Evolutionary conservation across 306 rosid species (phyloP).

Genomic region (Vigna angularis): DNA sequence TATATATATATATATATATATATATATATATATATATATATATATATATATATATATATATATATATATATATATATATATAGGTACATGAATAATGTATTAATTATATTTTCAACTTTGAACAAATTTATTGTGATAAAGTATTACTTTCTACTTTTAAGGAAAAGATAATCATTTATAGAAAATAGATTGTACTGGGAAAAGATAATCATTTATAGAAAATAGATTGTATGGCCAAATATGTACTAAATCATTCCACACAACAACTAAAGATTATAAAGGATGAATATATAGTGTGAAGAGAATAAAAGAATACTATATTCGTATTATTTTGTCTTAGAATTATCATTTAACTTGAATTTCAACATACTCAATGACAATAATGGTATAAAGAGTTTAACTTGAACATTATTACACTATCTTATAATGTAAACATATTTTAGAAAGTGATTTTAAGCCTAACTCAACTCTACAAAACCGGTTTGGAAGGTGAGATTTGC

Average conservation of each 20-base stretch:
- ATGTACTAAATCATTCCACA: not conserved
- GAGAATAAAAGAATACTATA: slow-evolving; percentile 1
- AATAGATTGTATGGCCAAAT: not conserved
- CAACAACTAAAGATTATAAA: not conserved
- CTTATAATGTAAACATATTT: not conserved
- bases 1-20: not conserved
- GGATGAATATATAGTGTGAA: slow-evolving; percentile 9
- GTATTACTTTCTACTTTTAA: not conserved
- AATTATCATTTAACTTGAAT: slow-evolving; percentile 13
- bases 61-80: not conserved
- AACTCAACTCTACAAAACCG: no score
- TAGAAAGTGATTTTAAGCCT: no score
- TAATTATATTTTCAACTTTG: not conserved
- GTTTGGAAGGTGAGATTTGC: fast-evolving
- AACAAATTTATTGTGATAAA: not conserved
- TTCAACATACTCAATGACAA: slow-evolving; percentile 25
- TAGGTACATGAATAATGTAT: not conserved
- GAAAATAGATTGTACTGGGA: not conserved
- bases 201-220: not conserved
- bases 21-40: no score
- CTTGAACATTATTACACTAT: not conserved
- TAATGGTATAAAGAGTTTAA: slow-evolving; percentile 29
- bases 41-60: no score
- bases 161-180: not conserved
- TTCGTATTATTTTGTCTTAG: slow-evolving; percentile 34